Base-by-base conservation (phyloP, 805 yeast species). In the Starmera pachycereana region DNA sequence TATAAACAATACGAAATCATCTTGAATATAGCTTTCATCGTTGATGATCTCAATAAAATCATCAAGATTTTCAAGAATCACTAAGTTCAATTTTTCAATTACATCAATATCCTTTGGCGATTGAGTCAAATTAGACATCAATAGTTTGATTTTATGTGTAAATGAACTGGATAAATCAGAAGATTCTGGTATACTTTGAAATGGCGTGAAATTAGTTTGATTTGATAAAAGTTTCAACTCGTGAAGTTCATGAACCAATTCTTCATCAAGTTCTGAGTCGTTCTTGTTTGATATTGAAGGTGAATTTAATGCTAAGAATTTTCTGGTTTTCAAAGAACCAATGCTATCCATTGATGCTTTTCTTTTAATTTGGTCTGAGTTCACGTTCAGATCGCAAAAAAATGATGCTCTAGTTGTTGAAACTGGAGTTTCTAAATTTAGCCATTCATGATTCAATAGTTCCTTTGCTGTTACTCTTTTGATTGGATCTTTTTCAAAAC, bases 401-500 rank as follows among this genome's bases (percentile, higher is more conserved):
- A 8, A 22, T 22, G 27, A 22, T 2, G 27, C 7, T 22, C 27
- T 22, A 40, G 32, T 44, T 45, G 35, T 41, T 40, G 36, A 22
- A 22, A 8, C 13, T 2, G 35, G 19, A 4, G 33, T 16, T 11
- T 12, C 12, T 5, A 14, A 11, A 13, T 29, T 18, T 11, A 84
- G 49, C 95, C 94, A 85, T 14, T 68, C 67, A 53, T 82, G 89
- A 27, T 65, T 55, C 19, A 74, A 56, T 22, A 87, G 62, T 31
- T 70, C 60, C 29, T 61, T 60, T 0, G 90, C 90, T 6, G 72
- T 61, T 3, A 65, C 61, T 41, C 95, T 63, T 22, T 72, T 56
- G 19, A 62, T 63, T 1, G 90, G 85, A 47, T 80, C 79, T 50
- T 78, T 78, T 47, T 78, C 81, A 48, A 85, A 81, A 53, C 95